These are phyloP conservation scores for Penicillium atrosanguineum DNA, from an alignment of 495 filamentous ascomycete species.

Conservation along the genomic window DNA sequence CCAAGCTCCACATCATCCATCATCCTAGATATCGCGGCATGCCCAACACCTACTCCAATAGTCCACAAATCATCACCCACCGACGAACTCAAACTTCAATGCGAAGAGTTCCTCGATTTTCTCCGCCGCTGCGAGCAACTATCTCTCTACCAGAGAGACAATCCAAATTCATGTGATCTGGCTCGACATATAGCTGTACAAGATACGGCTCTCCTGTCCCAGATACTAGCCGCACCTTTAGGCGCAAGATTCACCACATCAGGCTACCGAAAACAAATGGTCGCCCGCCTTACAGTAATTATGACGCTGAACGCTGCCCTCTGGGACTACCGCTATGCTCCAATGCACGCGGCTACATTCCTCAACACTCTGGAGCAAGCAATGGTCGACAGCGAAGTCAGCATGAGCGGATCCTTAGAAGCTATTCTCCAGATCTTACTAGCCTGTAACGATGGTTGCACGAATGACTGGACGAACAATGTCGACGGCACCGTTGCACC, in stretches of 20 bases:
- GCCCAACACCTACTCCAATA: constrained; percentile 1
- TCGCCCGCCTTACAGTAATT: constrained; percentile 31
- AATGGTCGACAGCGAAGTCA: constrained; percentile 36
- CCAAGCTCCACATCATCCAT: constrained; percentile 22
- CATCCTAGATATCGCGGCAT: constrained; percentile 8
- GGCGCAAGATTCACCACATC: constrained; percentile 29
- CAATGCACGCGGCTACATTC: constrained; percentile 26
- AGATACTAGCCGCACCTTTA: constrained; percentile 32
- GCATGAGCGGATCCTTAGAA: constrained; percentile 36
- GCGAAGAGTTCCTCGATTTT: constrained; percentile 38
- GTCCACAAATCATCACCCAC: constrained; percentile 10
- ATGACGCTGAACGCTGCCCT: constrained; percentile 40
- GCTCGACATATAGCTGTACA: constrained; percentile 28
- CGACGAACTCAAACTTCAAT: constrained; percentile 35
- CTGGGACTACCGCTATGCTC: constrained; percentile 40
- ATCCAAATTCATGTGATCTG: constrained; percentile 12
- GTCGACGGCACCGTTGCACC: neutral
- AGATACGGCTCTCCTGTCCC: constrained; percentile 22
- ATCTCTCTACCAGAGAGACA: constrained; percentile 24
- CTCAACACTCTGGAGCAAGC: constrained; percentile 28
- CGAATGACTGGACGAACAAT: neutral
- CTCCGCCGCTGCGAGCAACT: constrained; percentile 38
- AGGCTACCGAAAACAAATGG: constrained; percentile 37
- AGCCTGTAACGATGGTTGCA: constrained; percentile 30
- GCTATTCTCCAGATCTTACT: constrained; percentile 42